Percentiles rank a stretch among this genome's conserved stretches.
phyloP scores from a whole-genome alignment of 495 filamentous ascomycete species.

The Amphirosellinia nigrospora region DNA sequence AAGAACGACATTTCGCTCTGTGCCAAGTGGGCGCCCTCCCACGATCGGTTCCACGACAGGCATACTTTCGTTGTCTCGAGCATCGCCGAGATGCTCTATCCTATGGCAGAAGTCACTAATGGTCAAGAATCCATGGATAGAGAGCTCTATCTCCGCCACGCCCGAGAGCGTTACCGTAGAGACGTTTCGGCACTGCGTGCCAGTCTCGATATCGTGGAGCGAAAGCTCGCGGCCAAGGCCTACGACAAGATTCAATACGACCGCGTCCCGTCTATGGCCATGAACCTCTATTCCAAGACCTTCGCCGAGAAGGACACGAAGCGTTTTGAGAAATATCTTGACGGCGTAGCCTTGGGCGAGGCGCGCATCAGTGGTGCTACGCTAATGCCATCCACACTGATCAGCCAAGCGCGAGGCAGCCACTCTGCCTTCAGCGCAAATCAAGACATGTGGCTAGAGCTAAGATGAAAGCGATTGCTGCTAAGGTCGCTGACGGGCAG shows the following conservation, averaged over 20 bases:
- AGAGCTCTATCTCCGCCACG: constrained; percentile 51
- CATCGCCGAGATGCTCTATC: constrained; percentile 55
- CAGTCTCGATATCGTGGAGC: constrained; percentile 47
- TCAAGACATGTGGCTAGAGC: neutral
- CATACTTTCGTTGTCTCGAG: constrained; percentile 54
- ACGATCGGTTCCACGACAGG: constrained; percentile 54
- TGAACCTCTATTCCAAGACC: constrained; percentile 49
- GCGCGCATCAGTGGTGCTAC: constrained; percentile 51
- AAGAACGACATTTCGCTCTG: constrained; percentile 49
- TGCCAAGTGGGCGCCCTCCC: constrained; percentile 57
- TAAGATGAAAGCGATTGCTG: constrained; percentile 21
- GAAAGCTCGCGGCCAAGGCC: constrained; percentile 43
- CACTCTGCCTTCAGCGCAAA: neutral
- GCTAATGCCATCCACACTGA: constrained; percentile 48
- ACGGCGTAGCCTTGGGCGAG: constrained; percentile 47
- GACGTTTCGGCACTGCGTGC: constrained; percentile 37
- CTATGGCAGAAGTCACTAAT: constrained; percentile 5
- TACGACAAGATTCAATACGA: constrained; percentile 54
- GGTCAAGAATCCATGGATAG: constrained; percentile 32
- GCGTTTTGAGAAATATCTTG: constrained; percentile 49
- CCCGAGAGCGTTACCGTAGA: constrained; percentile 51
- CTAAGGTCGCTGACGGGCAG: constrained; percentile 47
- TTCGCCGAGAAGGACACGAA: constrained; percentile 51
- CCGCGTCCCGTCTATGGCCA: constrained; percentile 53
- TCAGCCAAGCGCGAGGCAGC: constrained; percentile 27